Percentiles rank a stretch among this genome's conserved stretches.
phyloP scores from a whole-genome alignment of 108 stramenopile species.

The Fragilaria radians region DNA sequence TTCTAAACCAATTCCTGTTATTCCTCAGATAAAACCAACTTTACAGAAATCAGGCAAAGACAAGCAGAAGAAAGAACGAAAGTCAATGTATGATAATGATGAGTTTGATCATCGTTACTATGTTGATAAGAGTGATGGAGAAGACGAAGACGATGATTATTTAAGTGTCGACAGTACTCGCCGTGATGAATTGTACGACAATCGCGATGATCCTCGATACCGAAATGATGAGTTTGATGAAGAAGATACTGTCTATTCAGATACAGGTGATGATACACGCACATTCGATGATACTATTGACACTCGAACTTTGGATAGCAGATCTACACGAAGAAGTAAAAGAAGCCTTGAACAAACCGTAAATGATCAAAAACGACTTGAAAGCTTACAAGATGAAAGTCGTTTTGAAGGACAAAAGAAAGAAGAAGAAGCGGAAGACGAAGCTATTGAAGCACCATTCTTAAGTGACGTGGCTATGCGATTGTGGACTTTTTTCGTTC shows the following conservation, averaged over 20 bases:
- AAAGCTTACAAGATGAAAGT: background rate
- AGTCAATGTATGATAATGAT: constrained; percentile 39
- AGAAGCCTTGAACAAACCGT: constrained; percentile 9
- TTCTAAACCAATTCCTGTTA: too few species aligned
- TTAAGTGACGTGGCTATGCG: constrained; percentile 35
- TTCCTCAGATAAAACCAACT: background rate
- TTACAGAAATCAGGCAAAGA: background rate
- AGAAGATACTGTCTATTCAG: background rate
- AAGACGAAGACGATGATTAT: constrained; percentile 12
- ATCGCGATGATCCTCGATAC: constrained; percentile 5
- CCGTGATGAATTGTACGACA: constrained; percentile 2
- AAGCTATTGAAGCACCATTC: background rate
- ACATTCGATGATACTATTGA: too few species aligned
- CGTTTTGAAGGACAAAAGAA: background rate
- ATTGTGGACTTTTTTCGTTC: constrained; percentile 42
- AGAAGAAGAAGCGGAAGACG: background rate
- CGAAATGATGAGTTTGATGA: constrained; percentile 16
- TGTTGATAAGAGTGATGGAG: constrained; percentile 15
- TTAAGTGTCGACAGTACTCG: background rate
- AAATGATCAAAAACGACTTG: too few species aligned
- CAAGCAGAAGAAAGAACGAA: constrained; percentile 4
- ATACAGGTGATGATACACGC: too few species aligned
- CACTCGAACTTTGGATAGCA: too few species aligned
- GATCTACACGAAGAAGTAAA: constrained; percentile 3
- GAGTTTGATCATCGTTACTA: too few species aligned